phyloP scores from a whole-genome alignment of 306 rosid genomes.

The Acacia melanoxylon region DNA sequence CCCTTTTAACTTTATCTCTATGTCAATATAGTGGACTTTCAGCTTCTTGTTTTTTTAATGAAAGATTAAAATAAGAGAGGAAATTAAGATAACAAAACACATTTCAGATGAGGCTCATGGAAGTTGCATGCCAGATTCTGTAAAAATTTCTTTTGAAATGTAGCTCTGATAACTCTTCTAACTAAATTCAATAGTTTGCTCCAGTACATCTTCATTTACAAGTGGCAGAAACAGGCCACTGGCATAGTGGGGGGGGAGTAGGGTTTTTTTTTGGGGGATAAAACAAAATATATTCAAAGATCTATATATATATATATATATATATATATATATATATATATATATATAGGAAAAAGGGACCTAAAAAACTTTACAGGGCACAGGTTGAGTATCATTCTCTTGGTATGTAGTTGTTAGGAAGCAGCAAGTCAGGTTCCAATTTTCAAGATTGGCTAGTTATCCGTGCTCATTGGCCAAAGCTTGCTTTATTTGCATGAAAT shows the following conservation, averaged over 20 bases:
- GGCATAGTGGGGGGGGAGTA: slow-evolving; percentile 13
- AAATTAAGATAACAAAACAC: neutral
- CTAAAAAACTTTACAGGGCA: slow-evolving; percentile 51
- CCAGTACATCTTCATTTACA: slow-evolving; percentile 52
- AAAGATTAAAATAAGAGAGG: neutral
- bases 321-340: neutral
- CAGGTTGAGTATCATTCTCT: slow-evolving; percentile 26
- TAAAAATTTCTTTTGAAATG: slow-evolving; percentile 27
- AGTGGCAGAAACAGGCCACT: slow-evolving; percentile 40
- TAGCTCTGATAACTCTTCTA: slow-evolving; percentile 30
- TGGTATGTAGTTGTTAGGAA: slow-evolving; percentile 32
- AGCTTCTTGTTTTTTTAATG: neutral
- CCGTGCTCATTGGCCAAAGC: slow-evolving; percentile 32
- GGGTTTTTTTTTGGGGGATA: neutral
- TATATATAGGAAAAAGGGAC: neutral
- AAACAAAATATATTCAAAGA: slow-evolving; percentile 34
- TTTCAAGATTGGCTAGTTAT: slow-evolving; percentile 41
- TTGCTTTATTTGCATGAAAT: slow-evolving; percentile 64
- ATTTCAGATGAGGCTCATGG: neutral
- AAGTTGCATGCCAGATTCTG: neutral
- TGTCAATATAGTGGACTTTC: neutral
- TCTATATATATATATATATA: neutral
- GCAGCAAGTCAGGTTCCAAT: slow-evolving; percentile 46
- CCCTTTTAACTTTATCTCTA: neutral
- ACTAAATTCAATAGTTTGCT: slow-evolving; percentile 35